A percentile compares a stretch with the other conserved stretches of the same genome.
phyloP scores from a whole-genome alignment of 208 protist species.

The Wallacemonas collosoma region DNA sequence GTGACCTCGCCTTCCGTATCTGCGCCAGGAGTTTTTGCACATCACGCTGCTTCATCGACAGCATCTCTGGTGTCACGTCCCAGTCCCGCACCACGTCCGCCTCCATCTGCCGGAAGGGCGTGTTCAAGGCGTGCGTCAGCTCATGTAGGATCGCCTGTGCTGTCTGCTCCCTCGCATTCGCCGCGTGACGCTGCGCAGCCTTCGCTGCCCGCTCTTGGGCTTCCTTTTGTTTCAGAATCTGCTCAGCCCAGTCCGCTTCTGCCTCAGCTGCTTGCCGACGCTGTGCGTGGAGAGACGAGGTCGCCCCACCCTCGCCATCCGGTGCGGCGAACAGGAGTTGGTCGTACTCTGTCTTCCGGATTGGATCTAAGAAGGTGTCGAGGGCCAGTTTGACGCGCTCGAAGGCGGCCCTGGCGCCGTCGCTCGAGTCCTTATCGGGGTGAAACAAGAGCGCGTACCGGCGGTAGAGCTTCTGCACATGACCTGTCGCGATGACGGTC shows the following conservation, averaged over 20 bases:
- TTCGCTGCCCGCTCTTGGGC: conserved; percentile 31
- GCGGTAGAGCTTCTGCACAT: conserved; percentile 49
- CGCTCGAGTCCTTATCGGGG: conserved; percentile 82
- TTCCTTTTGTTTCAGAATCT: conserved; percentile 53
- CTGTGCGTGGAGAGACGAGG: conserved; percentile 17
- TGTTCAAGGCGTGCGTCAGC: conserved; percentile 58
- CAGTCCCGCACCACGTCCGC: conserved; percentile 66
- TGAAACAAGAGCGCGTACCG: conserved; percentile 79
- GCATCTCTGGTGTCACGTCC: conserved; percentile 70
- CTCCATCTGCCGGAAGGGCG: conserved; percentile 73
- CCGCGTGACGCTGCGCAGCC: conserved; percentile 29
- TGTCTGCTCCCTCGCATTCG: conserved; percentile 44
- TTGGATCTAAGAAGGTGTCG: conserved; percentile 62
- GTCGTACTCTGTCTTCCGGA: conserved; percentile 46
- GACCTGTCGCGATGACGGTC: conserved; percentile 17
- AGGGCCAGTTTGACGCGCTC: conserved; percentile 56
- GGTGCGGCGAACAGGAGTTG: conserved; percentile 14
- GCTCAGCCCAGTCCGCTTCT: conserved; percentile 55
- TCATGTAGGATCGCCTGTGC: conserved; percentile 52
- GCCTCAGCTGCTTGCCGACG: conserved; percentile 50
- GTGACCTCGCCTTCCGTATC: conserved; percentile 22
- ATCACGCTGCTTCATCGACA: conserved; percentile 66
- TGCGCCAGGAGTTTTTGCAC: conserved; percentile 49
- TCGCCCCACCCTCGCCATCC: neutral
- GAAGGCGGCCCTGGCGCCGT: conserved; percentile 65